A percentile compares a stretch with the other conserved stretches of the same genome.
These are phyloP conservation scores for Lavandula angustifolia DNA, from an alignment of 257 asterid genomes.

Conservation along the genomic window DNA sequence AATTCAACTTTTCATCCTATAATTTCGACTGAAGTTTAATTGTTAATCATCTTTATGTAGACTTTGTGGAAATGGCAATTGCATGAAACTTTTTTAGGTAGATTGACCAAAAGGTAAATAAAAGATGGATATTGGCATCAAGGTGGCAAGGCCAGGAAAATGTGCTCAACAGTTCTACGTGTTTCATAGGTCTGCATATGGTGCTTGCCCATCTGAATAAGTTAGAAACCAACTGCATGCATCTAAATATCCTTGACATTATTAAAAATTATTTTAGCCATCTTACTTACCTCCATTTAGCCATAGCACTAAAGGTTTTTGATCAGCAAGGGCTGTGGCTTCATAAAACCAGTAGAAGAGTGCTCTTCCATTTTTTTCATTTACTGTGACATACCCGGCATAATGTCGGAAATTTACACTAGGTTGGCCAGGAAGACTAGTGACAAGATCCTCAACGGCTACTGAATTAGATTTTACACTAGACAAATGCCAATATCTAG, in stretches of 20 bases:
- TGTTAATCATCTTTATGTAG: not conserved
- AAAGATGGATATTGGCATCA: constrained; percentile 10
- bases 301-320: constrained; percentile 92
- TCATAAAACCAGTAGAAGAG: constrained; percentile 93
- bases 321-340: constrained; percentile 49
- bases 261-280: not conserved
- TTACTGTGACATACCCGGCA: constrained; percentile 69
- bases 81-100: not conserved
- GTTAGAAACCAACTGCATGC: constrained; percentile 22
- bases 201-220: not conserved
- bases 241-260: constrained; percentile 1
- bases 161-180: not conserved
- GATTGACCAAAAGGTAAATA: constrained; percentile 25
- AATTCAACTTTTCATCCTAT: not conserved
- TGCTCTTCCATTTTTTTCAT: constrained; percentile 64
- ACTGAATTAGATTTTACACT: constrained; percentile 29
- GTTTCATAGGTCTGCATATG: not conserved
- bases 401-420: constrained; percentile 60
- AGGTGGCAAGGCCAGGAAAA: not conserved
- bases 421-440: constrained; percentile 82
- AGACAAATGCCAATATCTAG: constrained; percentile 46
- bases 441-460: constrained; percentile 53
- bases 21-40: not conserved
- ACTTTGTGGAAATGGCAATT: not conserved
- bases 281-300: constrained; percentile 90